Conservation (phyloP, 768 basidiomycete species). For the Lactarius indigo region DNA sequence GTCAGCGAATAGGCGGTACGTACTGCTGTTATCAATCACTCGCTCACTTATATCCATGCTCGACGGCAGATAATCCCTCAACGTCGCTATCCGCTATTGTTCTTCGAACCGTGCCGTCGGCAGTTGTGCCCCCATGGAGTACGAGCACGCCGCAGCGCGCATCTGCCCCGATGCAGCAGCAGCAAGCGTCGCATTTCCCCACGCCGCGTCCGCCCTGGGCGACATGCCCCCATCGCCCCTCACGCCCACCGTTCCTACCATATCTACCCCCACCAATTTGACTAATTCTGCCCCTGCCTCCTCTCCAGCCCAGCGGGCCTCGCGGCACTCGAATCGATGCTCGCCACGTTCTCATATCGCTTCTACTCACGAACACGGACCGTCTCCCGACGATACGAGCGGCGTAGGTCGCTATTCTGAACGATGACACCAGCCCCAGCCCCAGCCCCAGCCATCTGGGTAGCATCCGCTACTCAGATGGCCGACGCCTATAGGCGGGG, state of each 20-base stretch:
- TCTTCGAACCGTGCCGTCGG: not conserved
- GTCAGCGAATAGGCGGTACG: not conserved
- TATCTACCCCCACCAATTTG: too few relatives aligned
- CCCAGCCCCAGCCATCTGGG: too few relatives aligned
- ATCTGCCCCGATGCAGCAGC: not conserved
- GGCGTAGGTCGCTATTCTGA: constrained; percentile 6
- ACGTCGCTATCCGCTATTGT: not conserved
- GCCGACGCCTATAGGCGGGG: not conserved
- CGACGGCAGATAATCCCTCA: not conserved
- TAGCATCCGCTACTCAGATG: too few relatives aligned
- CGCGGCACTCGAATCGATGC: not conserved
- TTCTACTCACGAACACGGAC: not conserved
- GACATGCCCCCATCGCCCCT: not conserved
- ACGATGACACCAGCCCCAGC: not conserved
- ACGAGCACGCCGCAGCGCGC: not conserved
- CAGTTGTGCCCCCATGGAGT: not conserved
- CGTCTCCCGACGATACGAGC: constrained; percentile 6
- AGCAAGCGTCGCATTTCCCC: not conserved
- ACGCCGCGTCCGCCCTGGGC: not conserved
- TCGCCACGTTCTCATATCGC: not conserved
- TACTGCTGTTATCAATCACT: too few relatives aligned
- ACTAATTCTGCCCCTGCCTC: not conserved
- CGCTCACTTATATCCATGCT: not conserved
- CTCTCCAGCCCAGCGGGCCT: not conserved
- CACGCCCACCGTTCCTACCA: not conserved